phyloP scores from a whole-genome alignment of 2,329 filamentous ascomycete species.

The Claviceps africana region DNA sequence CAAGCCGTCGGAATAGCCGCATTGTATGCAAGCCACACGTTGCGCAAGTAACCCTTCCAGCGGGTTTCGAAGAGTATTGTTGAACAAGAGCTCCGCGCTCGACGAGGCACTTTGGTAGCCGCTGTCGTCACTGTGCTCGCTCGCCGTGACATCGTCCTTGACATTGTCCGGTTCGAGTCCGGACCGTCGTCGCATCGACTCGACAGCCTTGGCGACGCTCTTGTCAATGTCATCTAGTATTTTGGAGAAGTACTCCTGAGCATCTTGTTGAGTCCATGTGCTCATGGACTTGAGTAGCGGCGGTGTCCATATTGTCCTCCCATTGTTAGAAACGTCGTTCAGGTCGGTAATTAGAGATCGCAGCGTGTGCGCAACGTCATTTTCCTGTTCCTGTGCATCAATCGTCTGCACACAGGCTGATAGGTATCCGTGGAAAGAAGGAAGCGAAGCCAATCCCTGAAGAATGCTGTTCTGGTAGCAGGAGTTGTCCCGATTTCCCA shows the following conservation, averaged over 20 bases:
- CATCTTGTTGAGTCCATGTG: conserved; percentile 92
- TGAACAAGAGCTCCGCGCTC: conserved; percentile 23
- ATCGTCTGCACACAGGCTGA: conserved; percentile 24
- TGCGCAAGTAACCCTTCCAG: conserved; percentile 81
- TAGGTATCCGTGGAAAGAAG: conserved; percentile 55
- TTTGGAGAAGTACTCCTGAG: conserved; percentile 92
- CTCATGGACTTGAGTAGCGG: conserved; percentile 77
- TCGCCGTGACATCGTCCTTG: conserved; percentile 29
- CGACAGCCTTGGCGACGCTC: conserved; percentile 44
- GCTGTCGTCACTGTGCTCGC: conserved; percentile 41
- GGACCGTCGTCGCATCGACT: conserved; percentile 13
- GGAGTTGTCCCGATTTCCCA: conserved; percentile 88
- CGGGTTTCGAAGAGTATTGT: conserved; percentile 48
- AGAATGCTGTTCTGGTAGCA: conserved; percentile 97
- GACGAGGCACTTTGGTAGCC: conserved; percentile 37
- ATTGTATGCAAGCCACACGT: conserved; percentile 72
- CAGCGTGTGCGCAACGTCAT: conserved; percentile 35
- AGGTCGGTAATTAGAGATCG: conserved; percentile 55
- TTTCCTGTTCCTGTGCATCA: conserved; percentile 14
- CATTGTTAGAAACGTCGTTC: conserved; percentile 56
- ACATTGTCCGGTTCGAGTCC: conserved; percentile 26
- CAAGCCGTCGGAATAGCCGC: conserved; percentile 75
- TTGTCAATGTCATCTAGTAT: conserved; percentile 74
- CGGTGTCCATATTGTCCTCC: conserved; percentile 69
- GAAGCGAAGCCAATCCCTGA: conserved; percentile 66